Evolutionary conservation across 2,329 filamentous ascomycete genomes (phyloP).

Genomic region (Rutstroemia sp.): DNA sequence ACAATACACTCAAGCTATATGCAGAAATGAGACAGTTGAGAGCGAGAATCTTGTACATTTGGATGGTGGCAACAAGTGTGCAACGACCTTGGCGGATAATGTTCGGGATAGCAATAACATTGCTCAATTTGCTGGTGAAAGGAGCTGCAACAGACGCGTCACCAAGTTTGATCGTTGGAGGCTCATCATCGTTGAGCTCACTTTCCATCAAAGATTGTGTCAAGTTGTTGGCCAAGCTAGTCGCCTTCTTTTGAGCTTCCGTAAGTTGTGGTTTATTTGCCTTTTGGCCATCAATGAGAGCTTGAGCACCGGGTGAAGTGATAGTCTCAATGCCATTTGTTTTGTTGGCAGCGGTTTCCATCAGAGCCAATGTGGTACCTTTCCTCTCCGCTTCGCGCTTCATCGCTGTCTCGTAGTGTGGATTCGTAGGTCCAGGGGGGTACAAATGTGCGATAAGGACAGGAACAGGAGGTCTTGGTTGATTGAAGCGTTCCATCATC

Average conservation of each 20-base stretch:
- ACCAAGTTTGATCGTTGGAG: constrained; percentile 91
- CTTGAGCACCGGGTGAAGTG: constrained; percentile 59
- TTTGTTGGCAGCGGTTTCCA: constrained; percentile 46
- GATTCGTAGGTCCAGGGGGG: constrained; percentile 82
- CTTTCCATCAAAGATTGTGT: constrained; percentile 82
- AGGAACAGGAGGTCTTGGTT: constrained; percentile 88
- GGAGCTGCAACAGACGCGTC: constrained; percentile 96
- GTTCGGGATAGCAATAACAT: constrained; percentile 94
- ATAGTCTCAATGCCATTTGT: constrained; percentile 53
- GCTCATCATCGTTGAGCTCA: constrained; percentile 79
- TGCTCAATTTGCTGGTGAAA: constrained; percentile 95
- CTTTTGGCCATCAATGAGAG: constrained; percentile 46
- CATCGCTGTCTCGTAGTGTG: constrained; percentile 89
- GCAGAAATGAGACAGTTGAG: constrained; percentile 97
- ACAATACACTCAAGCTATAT: constrained; percentile 92
- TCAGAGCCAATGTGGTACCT: constrained; percentile 49
- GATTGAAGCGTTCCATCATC: constrained; percentile 92
- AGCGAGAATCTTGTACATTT: constrained; percentile 99
- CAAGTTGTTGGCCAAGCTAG: constrained; percentile 77
- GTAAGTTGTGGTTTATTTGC: constrained; percentile 44
- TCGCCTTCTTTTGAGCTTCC: constrained; percentile 64
- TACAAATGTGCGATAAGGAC: constrained; percentile 88
- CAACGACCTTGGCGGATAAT: constrained; percentile 97
- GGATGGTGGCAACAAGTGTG: constrained; percentile 94
- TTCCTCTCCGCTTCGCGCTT: constrained; percentile 79